A percentile compares a stretch with the other conserved stretches of the same genome.
Conservation (phyloP, 306 rosid genomes). For the Aeschynomene evenia region DNA sequence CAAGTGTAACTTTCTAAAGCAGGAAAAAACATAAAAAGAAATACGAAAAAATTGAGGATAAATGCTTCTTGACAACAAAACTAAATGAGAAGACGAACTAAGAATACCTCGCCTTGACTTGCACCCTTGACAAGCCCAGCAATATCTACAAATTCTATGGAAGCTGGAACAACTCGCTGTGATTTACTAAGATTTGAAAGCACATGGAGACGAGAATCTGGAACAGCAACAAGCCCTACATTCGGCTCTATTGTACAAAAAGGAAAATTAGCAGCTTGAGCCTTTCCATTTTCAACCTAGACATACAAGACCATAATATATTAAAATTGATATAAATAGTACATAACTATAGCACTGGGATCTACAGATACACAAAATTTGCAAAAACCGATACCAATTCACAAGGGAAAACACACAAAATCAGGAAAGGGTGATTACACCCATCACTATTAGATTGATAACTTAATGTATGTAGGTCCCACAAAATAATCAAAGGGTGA, state of each 20-base stretch:
- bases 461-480: too few relatives aligned
- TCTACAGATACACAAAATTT: conserved; percentile 13
- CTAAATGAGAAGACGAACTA: not conserved
- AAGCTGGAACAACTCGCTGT: conserved; percentile 81
- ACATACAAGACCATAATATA: conserved; percentile 23
- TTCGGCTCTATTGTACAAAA: conserved; percentile 99
- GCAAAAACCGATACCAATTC: too few relatives aligned
- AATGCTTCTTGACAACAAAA: conserved; percentile 11
- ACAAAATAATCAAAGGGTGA: too few relatives aligned
- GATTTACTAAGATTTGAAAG: conserved; percentile 95
- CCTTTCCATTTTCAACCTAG: conserved; percentile 98
- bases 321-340: conserved; percentile 13
- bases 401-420: too few relatives aligned
- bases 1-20: not conserved
- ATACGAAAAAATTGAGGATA: not conserved
- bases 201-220: conserved; percentile 80
- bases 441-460: too few relatives aligned
- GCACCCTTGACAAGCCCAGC: conserved; percentile 99
- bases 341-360: conserved; percentile 12
- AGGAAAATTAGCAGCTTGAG: conserved; percentile 98
- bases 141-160: conserved; percentile 93
- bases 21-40: not conserved
- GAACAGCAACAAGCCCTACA: conserved; percentile 97
- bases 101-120: conserved; percentile 92
- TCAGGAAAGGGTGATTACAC: too few relatives aligned